Percentiles rank a stretch among this genome's conserved stretches.
These are phyloP conservation scores for Microbotryum intermedium DNA, from an alignment of 1,284 basidiomycete genomes.

Conservation along the genomic window DNA sequence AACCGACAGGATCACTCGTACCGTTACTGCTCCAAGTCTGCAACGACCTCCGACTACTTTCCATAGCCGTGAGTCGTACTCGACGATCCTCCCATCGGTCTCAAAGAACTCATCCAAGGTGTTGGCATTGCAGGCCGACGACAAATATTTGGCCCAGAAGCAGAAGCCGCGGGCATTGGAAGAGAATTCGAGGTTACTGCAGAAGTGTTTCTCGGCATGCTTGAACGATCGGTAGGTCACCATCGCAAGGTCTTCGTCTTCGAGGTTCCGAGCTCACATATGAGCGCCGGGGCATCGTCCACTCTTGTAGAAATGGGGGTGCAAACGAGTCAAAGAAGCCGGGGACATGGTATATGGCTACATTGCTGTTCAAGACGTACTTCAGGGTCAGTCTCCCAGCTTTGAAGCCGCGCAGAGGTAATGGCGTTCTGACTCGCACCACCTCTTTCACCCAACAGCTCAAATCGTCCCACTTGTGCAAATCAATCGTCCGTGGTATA, in stretches of 20 bases:
- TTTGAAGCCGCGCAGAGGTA: neutral
- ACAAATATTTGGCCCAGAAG: conserved; percentile 1
- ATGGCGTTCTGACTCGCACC: conserved; percentile 1
- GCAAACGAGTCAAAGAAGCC: conserved; percentile 33
- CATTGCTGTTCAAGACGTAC: conserved; percentile 84
- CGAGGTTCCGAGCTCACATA: too few species aligned
- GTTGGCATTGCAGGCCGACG: conserved; percentile 13
- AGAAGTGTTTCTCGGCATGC: conserved; percentile 85
- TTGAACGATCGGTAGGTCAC: conserved; percentile 68
- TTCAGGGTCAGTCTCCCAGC: conserved; percentile 58
- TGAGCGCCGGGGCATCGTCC: too few species aligned
- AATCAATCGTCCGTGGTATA: conserved; percentile 83
- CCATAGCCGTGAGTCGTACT: conserved; percentile 16
- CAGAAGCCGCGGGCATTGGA: conserved; percentile 69
- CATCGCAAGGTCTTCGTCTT: too few species aligned
- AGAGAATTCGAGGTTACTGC: conserved; percentile 79
- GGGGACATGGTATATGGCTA: conserved; percentile 92
- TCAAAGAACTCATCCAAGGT: too few species aligned
- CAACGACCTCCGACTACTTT: conserved; percentile 26
- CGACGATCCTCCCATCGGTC: too few species aligned
- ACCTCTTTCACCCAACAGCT: conserved; percentile 48
- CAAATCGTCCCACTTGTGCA: conserved; percentile 78
- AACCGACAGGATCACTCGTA: conserved; percentile 28
- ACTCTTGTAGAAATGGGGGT: too few species aligned
- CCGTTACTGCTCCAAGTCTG: conserved; percentile 30